A percentile compares a stretch with the other conserved stretches of the same genome.
Conservation (phyloP, 2,329 filamentous ascomycete genomes). For the Fusarium nodosum region DNA sequence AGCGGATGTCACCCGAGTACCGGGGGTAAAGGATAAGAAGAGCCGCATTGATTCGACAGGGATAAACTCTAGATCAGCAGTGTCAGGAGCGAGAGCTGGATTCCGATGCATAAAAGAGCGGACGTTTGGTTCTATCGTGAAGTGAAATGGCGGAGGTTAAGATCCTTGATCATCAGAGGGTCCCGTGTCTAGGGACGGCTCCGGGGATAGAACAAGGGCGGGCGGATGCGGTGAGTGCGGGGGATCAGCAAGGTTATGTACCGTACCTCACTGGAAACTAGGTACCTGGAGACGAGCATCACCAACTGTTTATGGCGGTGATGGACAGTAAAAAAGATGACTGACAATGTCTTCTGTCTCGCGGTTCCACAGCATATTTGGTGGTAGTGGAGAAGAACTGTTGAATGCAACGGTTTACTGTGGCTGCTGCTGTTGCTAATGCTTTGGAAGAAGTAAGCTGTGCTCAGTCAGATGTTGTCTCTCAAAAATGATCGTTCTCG, state of each 20-base stretch:
- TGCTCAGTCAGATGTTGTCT: conserved; percentile 32
- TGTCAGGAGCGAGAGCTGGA: conserved; percentile 38
- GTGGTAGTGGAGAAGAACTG: conserved; percentile 14
- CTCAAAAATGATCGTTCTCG: conserved; percentile 29
- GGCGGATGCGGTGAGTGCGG: conserved; percentile 49
- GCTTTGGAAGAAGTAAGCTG: neutral
- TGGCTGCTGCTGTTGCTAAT: conserved; percentile 20
- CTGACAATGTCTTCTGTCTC: conserved; percentile 1
- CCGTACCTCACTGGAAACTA: conserved; percentile 1
- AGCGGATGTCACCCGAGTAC: conserved; percentile 38
- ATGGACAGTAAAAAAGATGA: conserved; percentile 21
- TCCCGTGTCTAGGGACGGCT: conserved; percentile 32
- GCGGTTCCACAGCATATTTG: conserved; percentile 22
- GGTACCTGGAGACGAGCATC: neutral
- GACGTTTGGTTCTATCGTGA: conserved; percentile 26
- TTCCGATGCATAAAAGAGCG: conserved; percentile 13
- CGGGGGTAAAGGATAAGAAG: conserved; percentile 25
- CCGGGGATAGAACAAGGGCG: conserved; percentile 36
- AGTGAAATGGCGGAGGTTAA: conserved; percentile 33
- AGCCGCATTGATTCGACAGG: conserved; percentile 36
- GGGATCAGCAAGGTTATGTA: conserved; percentile 33
- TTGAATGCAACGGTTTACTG: conserved; percentile 37
- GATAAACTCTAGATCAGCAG: conserved; percentile 3
- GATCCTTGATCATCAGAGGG: conserved; percentile 22
- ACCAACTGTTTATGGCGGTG: conserved; percentile 11